These are phyloP conservation scores for Paxillus involutus DNA, from an alignment of 768 basidiomycete genomes.

Conservation along the genomic window DNA sequence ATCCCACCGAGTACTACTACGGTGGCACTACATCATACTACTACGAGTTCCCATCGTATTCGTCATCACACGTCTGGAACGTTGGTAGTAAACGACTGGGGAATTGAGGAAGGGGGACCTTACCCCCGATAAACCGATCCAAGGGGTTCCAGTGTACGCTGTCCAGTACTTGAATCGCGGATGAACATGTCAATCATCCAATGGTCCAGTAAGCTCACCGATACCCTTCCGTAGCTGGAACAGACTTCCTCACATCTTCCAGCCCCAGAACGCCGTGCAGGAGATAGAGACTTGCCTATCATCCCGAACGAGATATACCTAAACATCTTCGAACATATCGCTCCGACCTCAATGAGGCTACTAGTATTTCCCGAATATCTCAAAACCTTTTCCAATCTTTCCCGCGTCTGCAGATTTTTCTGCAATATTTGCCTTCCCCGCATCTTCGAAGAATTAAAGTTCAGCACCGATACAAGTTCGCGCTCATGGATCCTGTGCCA, in stretches of 20 bases:
- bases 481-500: slow-evolving; percentile 22
- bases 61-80: no score
- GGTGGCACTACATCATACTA: no score
- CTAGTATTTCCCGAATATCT: no score
- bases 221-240: neutral
- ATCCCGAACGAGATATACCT: slow-evolving; percentile 48
- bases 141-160: no score
- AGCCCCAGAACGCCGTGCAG: slow-evolving; percentile 28
- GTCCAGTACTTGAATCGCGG: no score
- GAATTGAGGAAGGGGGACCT: no score
- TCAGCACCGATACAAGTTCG: no score
- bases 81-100: no score
- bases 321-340: slow-evolving; percentile 37
- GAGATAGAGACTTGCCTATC: slow-evolving; percentile 15
- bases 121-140: no score
- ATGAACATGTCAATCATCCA: neutral
- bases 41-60: no score
- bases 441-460: slow-evolving; percentile 40
- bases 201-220: slow-evolving; percentile 3
- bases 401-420: slow-evolving; percentile 45
- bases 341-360: no score
- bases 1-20: no score
- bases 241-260: neutral
- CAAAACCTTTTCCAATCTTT: slow-evolving; percentile 32
- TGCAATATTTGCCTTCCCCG: slow-evolving; percentile 40